phyloP scores from a whole-genome alignment of 176 grass and related monocot genomes.

The barley (Hordeum vulgare) region MorexV3_pseudomolecules_assembly NC_058518.1:314755985-314756484 shows the following conservation, averaged over 20 bases:
- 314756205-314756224: neutral
- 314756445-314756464: constrained; percentile 10
- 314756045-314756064: neutral
- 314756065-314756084: neutral
- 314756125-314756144: neutral
- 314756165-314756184: neutral
- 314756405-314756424: neutral
- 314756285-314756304: neutral
- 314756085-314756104: neutral
- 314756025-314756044: neutral
- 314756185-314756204: neutral
- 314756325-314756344: neutral
- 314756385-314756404: constrained; percentile 8
- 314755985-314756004: neutral
- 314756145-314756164: neutral
- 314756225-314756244: neutral
- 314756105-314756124: neutral
- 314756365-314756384: neutral
- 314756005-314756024: neutral
- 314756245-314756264: neutral
- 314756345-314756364: neutral
- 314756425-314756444: neutral
- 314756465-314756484: constrained; percentile 4
- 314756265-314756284: neutral
- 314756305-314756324: neutral